Percentiles rank a stretch among this genome's conserved stretches.
Conservation (phyloP, 1,284 basidiomycete genomes). For the Coniophora puteana region DNA sequence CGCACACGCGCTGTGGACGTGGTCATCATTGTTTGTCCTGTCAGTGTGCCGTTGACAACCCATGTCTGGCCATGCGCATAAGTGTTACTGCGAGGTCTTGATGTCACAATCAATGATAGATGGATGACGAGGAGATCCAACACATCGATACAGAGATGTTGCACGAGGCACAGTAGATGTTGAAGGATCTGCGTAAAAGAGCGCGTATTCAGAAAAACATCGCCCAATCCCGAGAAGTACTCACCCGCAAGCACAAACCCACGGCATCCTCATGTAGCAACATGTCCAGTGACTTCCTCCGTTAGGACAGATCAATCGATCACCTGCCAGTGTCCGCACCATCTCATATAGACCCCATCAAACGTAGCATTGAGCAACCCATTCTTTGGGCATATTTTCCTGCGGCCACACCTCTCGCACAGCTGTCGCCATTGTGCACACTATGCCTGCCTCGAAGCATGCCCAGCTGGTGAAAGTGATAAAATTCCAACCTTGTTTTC, state of each 20-base stretch:
- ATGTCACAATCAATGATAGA: conserved; percentile 20
- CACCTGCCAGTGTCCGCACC: conserved; percentile 13
- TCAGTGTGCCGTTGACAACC: conserved; percentile 15
- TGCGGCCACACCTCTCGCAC: no score
- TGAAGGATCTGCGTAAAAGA: no score
- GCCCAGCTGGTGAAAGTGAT: conserved; percentile 17
- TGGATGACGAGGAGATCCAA: no score
- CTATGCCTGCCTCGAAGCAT: conserved; percentile 19
- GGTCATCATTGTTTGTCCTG: conserved; percentile 10
- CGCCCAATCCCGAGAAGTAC: conserved; percentile 6
- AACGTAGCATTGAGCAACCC: conserved; percentile 19
- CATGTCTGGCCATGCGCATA: conserved; percentile 13
- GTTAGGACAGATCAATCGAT: conserved; percentile 16
- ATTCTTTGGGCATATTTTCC: no score
- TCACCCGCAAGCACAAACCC: conserved; percentile 19
- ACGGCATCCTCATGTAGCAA: conserved; percentile 16
- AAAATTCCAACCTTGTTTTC: conserved; percentile 7
- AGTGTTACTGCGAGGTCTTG: conserved; percentile 17
- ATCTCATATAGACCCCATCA: conserved; percentile 15
- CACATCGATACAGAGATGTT: no score
- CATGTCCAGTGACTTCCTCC: conserved; percentile 16
- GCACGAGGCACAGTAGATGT: no score
- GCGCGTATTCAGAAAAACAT: no score
- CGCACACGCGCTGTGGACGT: conserved; percentile 17
- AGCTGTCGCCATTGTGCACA: conserved; percentile 15